Evolutionary conservation across 129 eudicot species (phyloP).

Genomic region (Smallanthus sonchifolius): DNA sequence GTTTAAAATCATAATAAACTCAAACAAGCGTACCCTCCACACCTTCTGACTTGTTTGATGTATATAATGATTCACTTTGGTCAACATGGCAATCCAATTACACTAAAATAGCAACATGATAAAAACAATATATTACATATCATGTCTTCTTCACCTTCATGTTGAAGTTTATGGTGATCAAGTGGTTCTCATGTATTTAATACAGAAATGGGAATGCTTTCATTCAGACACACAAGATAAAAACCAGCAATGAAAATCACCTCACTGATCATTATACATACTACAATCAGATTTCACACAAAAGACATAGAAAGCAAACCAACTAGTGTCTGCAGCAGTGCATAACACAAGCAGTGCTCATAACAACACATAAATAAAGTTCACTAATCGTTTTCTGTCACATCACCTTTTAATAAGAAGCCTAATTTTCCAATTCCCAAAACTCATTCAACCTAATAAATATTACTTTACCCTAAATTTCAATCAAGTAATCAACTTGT

Average conservation of each 20-base stretch:
- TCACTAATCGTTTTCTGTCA: background rate
- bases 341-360: background rate
- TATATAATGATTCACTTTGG: too few relatives aligned
- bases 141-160: too few relatives aligned
- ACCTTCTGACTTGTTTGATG: too few relatives aligned
- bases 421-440: background rate
- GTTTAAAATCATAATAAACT: too few relatives aligned
- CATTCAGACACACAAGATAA: background rate
- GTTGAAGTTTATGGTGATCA: too few relatives aligned
- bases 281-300: background rate
- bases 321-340: background rate
- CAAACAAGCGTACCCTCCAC: too few relatives aligned
- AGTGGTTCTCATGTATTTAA: background rate
- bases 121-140: too few relatives aligned
- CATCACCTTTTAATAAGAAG: background rate
- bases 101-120: too few relatives aligned
- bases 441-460: conserved; percentile 4
- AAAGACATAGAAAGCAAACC: background rate
- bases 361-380: background rate
- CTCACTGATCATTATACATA: background rate
- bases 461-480: background rate
- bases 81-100: too few relatives aligned
- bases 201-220: background rate
- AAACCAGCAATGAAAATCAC: background rate
- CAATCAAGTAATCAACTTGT: background rate